Evolutionary conservation across 306 rosid species (phyloP).

Genomic region (Glycyrrhiza uralensis): DNA sequence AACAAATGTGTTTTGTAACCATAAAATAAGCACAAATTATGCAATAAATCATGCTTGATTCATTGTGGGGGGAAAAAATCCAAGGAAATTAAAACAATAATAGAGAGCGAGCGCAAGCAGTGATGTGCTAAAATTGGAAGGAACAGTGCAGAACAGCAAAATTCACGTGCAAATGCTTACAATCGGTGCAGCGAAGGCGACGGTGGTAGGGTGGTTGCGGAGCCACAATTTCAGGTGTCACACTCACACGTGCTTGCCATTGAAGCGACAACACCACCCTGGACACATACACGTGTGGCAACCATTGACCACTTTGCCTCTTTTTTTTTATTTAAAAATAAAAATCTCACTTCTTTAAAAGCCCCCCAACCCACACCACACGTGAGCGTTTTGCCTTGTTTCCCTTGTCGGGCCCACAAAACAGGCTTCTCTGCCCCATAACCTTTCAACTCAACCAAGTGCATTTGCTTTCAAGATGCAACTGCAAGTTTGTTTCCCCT

Average conservation of each 20-base stretch:
- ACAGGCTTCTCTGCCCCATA: slow-evolving; percentile 30
- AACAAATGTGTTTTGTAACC: no score
- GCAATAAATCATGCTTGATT: neutral
- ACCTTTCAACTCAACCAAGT: slow-evolving; percentile 24
- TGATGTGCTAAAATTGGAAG: slow-evolving; percentile 23
- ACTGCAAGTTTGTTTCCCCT: slow-evolving; percentile 11
- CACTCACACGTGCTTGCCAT: slow-evolving; percentile 47
- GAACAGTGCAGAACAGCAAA: slow-evolving; percentile 24
- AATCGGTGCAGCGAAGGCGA: slow-evolving; percentile 39
- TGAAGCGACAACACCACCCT: slow-evolving; percentile 13
- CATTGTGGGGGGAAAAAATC: neutral
- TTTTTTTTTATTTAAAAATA: neutral
- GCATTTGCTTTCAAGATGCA: slow-evolving; percentile 3
- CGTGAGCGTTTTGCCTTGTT: slow-evolving; percentile 51
- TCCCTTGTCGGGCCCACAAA: slow-evolving; percentile 44
- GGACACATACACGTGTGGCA: slow-evolving; percentile 51
- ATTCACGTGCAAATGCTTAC: slow-evolving; percentile 46
- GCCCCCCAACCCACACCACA: slow-evolving; percentile 53
- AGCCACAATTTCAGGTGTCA: slow-evolving; percentile 33
- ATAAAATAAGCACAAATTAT: no score
- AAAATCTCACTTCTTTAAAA: neutral
- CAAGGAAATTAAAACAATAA: neutral
- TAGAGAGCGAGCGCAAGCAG: neutral
- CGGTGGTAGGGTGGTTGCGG: slow-evolving; percentile 43
- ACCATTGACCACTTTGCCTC: slow-evolving; percentile 24